Conservation (phyloP, 306 rosid genomes). For the Malus fusca region DNA sequence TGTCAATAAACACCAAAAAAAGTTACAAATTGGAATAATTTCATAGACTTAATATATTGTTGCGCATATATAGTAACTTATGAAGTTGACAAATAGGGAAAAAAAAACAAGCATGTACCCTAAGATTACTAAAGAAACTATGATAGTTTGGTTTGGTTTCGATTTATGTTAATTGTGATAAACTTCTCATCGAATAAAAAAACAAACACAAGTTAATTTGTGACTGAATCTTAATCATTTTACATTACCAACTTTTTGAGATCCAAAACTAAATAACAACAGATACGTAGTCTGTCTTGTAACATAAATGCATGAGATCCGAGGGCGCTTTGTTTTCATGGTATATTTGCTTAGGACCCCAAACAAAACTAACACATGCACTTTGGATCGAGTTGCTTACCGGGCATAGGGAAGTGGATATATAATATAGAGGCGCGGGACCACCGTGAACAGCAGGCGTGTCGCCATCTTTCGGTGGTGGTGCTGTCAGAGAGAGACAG, state of each 20-base stretch:
- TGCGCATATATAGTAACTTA: too few species aligned
- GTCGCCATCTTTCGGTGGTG: constrained; percentile 47
- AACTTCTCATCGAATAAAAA: too few species aligned
- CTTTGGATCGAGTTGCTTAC: neutral
- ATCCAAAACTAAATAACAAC: too few species aligned
- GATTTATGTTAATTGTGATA: too few species aligned
- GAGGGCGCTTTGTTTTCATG: neutral
- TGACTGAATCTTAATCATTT: too few species aligned
- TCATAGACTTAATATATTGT: too few species aligned
- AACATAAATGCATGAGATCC: neutral
- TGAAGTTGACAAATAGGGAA: neutral
- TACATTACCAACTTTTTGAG: neutral
- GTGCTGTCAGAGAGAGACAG: neutral
- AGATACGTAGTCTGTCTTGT: neutral
- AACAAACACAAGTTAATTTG: too few species aligned
- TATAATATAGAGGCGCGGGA: constrained; percentile 8
- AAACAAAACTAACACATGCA: too few species aligned
- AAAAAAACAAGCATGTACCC: neutral
- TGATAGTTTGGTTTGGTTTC: neutral
- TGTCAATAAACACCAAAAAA: too few species aligned
- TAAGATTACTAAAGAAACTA: neutral
- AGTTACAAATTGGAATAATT: too few species aligned
- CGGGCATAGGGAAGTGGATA: neutral
- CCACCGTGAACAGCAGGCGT: constrained; percentile 33
- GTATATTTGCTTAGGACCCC: too few species aligned